phyloP scores from a whole-genome alignment of 1,139 yeast species.

The Blastobotrys aristatus region DNA sequence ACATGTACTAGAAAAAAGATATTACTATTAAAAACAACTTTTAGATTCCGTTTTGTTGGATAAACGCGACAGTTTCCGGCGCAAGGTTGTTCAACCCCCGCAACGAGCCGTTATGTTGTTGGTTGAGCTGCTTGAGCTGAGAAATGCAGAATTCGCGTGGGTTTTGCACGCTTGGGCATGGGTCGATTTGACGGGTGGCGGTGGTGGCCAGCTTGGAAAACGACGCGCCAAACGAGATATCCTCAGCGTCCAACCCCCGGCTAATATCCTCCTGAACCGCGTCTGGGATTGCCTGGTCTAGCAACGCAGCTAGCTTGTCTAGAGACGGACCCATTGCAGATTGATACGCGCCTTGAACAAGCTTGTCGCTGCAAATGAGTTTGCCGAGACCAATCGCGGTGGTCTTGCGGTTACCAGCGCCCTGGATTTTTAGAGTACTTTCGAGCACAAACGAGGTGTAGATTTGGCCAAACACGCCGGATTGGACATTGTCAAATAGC shows the following conservation, averaged over 20 bases:
- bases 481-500: conserved; percentile 60
- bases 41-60: conserved; percentile 32
- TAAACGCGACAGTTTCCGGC: conserved; percentile 36
- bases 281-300: conserved; percentile 34
- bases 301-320: conserved; percentile 47
- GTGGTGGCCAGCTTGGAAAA: conserved; percentile 71
- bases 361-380: conserved; percentile 43
- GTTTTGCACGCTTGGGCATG: conserved; percentile 48
- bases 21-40: not conserved
- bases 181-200: conserved; percentile 59
- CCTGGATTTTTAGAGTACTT: conserved; percentile 58
- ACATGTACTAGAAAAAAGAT: conserved; percentile 27
- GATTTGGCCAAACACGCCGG: conserved; percentile 58
- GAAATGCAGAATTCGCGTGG: conserved; percentile 37
- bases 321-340: conserved; percentile 47
- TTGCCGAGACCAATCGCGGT: conserved; percentile 70
- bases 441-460: conserved; percentile 62
- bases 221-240: conserved; percentile 75
- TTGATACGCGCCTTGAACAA: conserved; percentile 37
- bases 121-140: conserved; percentile 35
- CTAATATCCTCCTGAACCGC: conserved; percentile 28
- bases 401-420: conserved; percentile 68
- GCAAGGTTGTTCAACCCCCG: conserved; percentile 35
- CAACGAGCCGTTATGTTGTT: conserved; percentile 19
- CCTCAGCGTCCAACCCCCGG: conserved; percentile 50